These are phyloP conservation scores for Trichoderma polysporum DNA, from an alignment of 2,329 filamentous ascomycete species.

Conservation along the genomic window DNA sequence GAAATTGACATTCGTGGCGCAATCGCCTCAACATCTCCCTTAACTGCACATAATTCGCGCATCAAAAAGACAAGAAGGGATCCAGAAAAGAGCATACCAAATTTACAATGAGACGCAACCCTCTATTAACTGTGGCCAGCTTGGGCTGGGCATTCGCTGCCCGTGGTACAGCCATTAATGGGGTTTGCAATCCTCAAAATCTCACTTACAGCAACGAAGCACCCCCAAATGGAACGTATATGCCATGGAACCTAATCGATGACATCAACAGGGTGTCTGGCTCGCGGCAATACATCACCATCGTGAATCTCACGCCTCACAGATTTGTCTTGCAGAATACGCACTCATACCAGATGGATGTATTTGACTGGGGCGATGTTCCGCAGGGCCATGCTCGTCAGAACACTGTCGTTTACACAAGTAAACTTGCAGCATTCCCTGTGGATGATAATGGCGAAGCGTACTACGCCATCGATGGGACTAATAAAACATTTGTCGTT, in stretches of 20 bases:
- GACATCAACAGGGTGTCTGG: conserved; percentile 11
- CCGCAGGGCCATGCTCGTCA: conserved; percentile 35
- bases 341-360: conserved; percentile 35
- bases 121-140: not conserved
- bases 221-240: conserved; percentile 17
- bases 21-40: not conserved
- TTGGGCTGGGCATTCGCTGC: not conserved
- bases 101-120: not conserved
- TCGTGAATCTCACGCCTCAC: conserved; percentile 38
- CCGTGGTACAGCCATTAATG: not conserved
- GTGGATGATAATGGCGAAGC: conserved; percentile 35
- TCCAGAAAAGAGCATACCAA: not conserved
- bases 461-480: conserved; percentile 33
- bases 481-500: conserved; percentile 33
- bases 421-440: conserved; percentile 19
- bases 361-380: conserved; percentile 35
- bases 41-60: not conserved
- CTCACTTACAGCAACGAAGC: conserved; percentile 20
- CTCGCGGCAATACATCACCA: conserved; percentile 33
- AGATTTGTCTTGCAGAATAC: conserved; percentile 30
- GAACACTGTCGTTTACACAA: conserved; percentile 31
- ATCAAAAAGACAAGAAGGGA: not conserved
- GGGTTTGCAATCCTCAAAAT: conserved; percentile 9
- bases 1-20: not conserved
- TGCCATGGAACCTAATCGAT: conserved; percentile 19